phyloP scores from a whole-genome alignment of 306 rosid species.

The Quercus aquifolioides region DNA sequence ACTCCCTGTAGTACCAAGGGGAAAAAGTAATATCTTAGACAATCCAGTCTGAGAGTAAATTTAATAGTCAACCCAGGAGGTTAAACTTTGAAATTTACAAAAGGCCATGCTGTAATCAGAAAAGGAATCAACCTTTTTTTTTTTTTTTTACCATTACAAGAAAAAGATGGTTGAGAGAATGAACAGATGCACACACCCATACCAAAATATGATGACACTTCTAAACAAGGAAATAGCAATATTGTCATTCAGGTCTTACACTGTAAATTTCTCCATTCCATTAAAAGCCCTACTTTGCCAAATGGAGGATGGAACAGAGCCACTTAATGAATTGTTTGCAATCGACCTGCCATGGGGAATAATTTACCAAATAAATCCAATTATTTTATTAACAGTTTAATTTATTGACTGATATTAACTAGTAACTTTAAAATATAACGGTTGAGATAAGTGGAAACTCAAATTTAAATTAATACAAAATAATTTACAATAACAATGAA shows the following conservation, averaged over 20 bases:
- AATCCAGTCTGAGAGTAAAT: neutral
- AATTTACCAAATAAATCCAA: neutral
- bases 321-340: slow-evolving; percentile 64
- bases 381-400: neutral
- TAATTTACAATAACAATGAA: neutral
- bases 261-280: slow-evolving; percentile 29
- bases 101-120: too few species aligned
- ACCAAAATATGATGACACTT: too few species aligned
- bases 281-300: slow-evolving; percentile 56
- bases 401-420: slow-evolving; percentile 1
- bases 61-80: neutral
- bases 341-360: slow-evolving; percentile 68
- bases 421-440: neutral
- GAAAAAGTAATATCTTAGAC: slow-evolving; percentile 16
- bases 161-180: too few species aligned
- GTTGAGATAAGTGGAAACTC: neutral
- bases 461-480: neutral
- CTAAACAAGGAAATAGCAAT: neutral
- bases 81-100: neutral
- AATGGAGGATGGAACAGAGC: slow-evolving; percentile 59
- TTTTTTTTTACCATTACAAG: too few species aligned
- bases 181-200: too few species aligned
- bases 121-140: too few species aligned
- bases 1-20: slow-evolving; percentile 54
- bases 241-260: slow-evolving; percentile 56